Conservation (phyloP, 1,284 basidiomycete species). For the Ustilago curta region DNA sequence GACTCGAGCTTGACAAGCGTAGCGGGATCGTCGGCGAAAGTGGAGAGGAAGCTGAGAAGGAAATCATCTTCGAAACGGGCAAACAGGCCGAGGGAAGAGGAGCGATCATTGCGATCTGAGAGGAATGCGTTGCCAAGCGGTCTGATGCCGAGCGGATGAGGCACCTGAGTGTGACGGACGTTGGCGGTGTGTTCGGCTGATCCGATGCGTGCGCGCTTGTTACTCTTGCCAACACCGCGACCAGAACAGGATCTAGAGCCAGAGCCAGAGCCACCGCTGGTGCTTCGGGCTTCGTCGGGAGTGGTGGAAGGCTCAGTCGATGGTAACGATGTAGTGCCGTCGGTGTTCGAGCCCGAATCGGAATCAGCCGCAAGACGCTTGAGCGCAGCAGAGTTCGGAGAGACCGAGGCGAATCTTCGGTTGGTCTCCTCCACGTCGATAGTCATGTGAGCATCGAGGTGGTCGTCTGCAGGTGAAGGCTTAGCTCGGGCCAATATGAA, state of each 20-base stretch:
- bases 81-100: slow-evolving; percentile 50
- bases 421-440: slow-evolving; percentile 46
- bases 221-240: slow-evolving; percentile 3
- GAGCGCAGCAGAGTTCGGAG: slow-evolving; percentile 25
- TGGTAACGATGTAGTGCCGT: slow-evolving; percentile 33
- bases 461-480: neutral
- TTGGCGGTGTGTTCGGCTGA: slow-evolving; percentile 9
- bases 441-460: slow-evolving; percentile 22
- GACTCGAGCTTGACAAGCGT: slow-evolving; percentile 45
- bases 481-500: neutral
- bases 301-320: slow-evolving; percentile 49
- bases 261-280: slow-evolving; percentile 16
- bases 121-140: slow-evolving; percentile 63
- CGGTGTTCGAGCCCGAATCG: slow-evolving; percentile 37
- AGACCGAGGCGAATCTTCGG: slow-evolving; percentile 31
- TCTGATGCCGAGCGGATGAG: slow-evolving; percentile 63
- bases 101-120: slow-evolving; percentile 44
- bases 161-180: slow-evolving; percentile 22
- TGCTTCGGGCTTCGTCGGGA: slow-evolving; percentile 29
- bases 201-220: slow-evolving; percentile 26
- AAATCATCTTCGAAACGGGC: slow-evolving; percentile 56
- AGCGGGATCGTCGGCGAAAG: slow-evolving; percentile 30
- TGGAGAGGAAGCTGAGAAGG: slow-evolving; percentile 51
- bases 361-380: slow-evolving; percentile 43
- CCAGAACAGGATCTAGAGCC: slow-evolving; percentile 3